Evolutionary conservation across 2,329 filamentous ascomycete genomes (phyloP).

Genomic region (Fusarium sp.): DNA sequence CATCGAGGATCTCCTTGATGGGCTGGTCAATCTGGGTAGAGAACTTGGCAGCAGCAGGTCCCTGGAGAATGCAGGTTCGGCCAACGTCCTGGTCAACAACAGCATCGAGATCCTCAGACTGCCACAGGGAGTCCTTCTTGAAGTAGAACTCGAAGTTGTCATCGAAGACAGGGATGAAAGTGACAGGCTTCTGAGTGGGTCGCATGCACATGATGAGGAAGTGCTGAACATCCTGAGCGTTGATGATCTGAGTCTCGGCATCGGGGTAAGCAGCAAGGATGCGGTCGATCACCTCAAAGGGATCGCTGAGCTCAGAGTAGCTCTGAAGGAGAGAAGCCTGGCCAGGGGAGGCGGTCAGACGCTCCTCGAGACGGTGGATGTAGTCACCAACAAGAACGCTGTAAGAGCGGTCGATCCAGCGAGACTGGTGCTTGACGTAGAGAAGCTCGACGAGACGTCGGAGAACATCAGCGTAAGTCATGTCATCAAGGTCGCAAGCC

Average conservation of each 20-base stretch:
- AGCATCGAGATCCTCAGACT: constrained; percentile 96
- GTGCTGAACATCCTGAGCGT: constrained; percentile 97
- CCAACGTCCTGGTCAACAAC: constrained; percentile 97
- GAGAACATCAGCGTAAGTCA: constrained; percentile 92
- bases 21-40: constrained; percentile 92
- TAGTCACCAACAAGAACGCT: constrained; percentile 90
- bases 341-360: constrained; percentile 80
- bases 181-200: constrained; percentile 93
- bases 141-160: constrained; percentile 99
- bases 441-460: constrained; percentile 89
- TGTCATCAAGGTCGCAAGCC: constrained; percentile 89
- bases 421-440: constrained; percentile 88
- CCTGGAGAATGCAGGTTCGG: constrained; percentile 95
- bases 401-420: constrained; percentile 91
- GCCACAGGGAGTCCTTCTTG: constrained; percentile 99
- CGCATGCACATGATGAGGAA: constrained; percentile 94
- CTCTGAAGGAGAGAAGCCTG: constrained; percentile 87
- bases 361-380: constrained; percentile 95
- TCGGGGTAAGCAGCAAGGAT: constrained; percentile 88
- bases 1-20: constrained; percentile 92
- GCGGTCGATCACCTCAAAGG: constrained; percentile 80
- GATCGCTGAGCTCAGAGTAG: constrained; percentile 87
- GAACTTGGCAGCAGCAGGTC: constrained; percentile 91
- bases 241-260: constrained; percentile 90
- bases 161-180: constrained; percentile 94